Evolutionary conservation across 2,329 filamentous ascomycete genomes (phyloP), one percentile per base, ranked within the genome.

Genomic region (Botrytis galanthina): DNA sequence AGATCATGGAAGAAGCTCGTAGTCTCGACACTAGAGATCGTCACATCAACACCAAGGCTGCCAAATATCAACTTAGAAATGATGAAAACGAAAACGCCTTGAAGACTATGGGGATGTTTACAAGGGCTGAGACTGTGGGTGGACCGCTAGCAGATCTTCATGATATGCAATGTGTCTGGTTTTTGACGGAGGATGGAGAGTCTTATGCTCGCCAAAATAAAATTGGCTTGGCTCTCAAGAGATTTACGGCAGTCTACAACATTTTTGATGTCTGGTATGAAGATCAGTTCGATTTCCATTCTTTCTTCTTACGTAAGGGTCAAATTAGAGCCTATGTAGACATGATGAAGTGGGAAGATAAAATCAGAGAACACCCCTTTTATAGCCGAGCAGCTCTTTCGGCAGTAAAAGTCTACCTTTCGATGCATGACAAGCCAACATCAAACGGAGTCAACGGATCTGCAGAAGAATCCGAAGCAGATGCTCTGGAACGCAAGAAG

Each of bases 101-200:
- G 71, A 90, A 93, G 79, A 97, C 94, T 0, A 94, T 98, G 87
- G 93, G 94, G 76, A 89, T 98, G 76, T 99, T 99, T 83, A 99
- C 97, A 0, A 88, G 95, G 71, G 95, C 95, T 70, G 96, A 99
- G 80, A 92, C 94, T 6, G 88, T 92, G 20, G 94, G 94, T 9
- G 96, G 96, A 1, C 93, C 97, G 7, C 85, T 99, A 59, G 93
- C 92, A 66, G 96, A 99, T 82, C 88, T 99, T 51, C 88, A 97
- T 77, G 96, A 99, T 79, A 99, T 99, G 96, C 96, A 99, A 84
- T 98, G 95, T 81, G 90, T 98, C 78, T 99, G 96, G 97, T 99
- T 91, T 82, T 85, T 99, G 79, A 96, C 93, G 8, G 96, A 99
- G 83, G 97, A 99, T 81, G 96, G 94, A 72, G 93, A 98, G 84